Percentiles rank a stretch among this genome's conserved stretches.
Evolutionary conservation across 2,329 filamentous ascomycete species (phyloP).

Genomic region (Drechslera avenae): DNA sequence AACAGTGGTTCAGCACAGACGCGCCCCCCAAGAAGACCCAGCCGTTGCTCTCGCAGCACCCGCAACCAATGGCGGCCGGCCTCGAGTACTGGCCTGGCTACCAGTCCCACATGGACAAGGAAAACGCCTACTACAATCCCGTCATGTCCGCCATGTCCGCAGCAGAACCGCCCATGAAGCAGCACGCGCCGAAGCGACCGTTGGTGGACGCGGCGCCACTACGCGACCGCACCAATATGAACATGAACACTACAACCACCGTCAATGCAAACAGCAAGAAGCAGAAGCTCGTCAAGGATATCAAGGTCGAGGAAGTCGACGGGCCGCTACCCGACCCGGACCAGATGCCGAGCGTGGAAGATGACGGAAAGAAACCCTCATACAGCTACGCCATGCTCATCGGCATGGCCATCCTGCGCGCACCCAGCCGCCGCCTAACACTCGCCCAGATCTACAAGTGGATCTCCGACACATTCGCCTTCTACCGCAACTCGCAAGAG

Average conservation of each 20-base stretch:
- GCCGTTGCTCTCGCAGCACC: slow-evolving; percentile 53
- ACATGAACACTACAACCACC: background rate
- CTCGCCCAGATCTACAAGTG: slow-evolving; percentile 98
- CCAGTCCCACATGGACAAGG: slow-evolving; percentile 54
- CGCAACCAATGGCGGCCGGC: slow-evolving; percentile 53
- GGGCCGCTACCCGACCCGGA: slow-evolving; percentile 69
- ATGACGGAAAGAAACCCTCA: slow-evolving; percentile 86
- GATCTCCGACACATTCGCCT: slow-evolving; percentile 94
- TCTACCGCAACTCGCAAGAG: slow-evolving; percentile 78
- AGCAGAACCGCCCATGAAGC: slow-evolving; percentile 38
- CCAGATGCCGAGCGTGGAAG: slow-evolving; percentile 80
- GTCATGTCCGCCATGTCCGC: slow-evolving; percentile 27
- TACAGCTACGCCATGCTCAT: slow-evolving; percentile 96
- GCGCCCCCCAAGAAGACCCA: slow-evolving; percentile 68
- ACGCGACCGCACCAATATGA: slow-evolving; percentile 61
- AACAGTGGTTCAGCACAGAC: slow-evolving; percentile 63
- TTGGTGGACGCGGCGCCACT: slow-evolving; percentile 75
- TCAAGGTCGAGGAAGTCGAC: slow-evolving; percentile 50
- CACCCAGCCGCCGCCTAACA: slow-evolving; percentile 81
- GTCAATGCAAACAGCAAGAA: slow-evolving; percentile 70
- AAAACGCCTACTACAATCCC: slow-evolving; percentile 54
- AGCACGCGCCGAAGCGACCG: slow-evolving; percentile 59
- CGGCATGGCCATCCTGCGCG: slow-evolving; percentile 92
- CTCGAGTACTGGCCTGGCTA: slow-evolving; percentile 58
- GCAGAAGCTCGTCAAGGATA: slow-evolving; percentile 60